A percentile compares a stretch with the other conserved stretches of the same genome.
These are phyloP conservation scores for Diaporthe ilicicola DNA, from an alignment of 2,329 filamentous ascomycete species.

Conservation along the genomic window DNA sequence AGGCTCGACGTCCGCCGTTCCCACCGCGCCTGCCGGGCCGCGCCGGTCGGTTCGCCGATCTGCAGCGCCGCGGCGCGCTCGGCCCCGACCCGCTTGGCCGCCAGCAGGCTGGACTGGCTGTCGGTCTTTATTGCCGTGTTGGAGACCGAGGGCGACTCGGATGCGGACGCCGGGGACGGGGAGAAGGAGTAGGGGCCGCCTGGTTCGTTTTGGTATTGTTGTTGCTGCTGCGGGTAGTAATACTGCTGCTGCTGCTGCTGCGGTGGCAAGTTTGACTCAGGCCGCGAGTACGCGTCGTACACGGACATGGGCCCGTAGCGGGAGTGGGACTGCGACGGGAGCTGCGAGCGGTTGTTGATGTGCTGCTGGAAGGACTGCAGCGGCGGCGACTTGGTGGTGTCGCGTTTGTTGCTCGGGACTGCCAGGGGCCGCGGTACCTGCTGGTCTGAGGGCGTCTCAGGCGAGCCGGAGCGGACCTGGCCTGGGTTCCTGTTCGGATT, in stretches of 20 bases:
- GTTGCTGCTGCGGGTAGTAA: background rate
- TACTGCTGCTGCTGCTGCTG: constrained; percentile 3
- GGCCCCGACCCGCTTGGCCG: constrained; percentile 61
- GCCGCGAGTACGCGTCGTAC: constrained; percentile 16
- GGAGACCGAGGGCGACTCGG: background rate
- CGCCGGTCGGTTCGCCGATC: constrained; percentile 40
- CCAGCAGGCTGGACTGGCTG: constrained; percentile 48
- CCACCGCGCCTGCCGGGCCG: constrained; percentile 39
- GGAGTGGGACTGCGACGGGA: constrained; percentile 24
- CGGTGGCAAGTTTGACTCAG: constrained; percentile 10
- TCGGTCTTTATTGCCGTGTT: constrained; percentile 33
- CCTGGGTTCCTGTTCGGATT: constrained; percentile 29
- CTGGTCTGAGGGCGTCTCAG: constrained; percentile 15
- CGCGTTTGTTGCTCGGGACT: background rate
- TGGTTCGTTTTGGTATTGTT: background rate
- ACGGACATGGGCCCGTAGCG: background rate
- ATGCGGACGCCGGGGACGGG: constrained; percentile 26
- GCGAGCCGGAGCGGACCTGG: constrained; percentile 31
- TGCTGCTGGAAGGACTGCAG: constrained; percentile 28
- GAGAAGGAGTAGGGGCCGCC: constrained; percentile 14
- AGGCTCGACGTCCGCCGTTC: constrained; percentile 29
- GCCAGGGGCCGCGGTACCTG: background rate
- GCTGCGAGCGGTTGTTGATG: constrained; percentile 22
- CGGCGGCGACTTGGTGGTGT: constrained; percentile 2
- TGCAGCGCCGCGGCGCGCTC: constrained; percentile 58